These are phyloP conservation scores for Trypanosoma cruzi DNA, from an alignment of 208 protist genomes.

Conservation along the genomic window DNA sequence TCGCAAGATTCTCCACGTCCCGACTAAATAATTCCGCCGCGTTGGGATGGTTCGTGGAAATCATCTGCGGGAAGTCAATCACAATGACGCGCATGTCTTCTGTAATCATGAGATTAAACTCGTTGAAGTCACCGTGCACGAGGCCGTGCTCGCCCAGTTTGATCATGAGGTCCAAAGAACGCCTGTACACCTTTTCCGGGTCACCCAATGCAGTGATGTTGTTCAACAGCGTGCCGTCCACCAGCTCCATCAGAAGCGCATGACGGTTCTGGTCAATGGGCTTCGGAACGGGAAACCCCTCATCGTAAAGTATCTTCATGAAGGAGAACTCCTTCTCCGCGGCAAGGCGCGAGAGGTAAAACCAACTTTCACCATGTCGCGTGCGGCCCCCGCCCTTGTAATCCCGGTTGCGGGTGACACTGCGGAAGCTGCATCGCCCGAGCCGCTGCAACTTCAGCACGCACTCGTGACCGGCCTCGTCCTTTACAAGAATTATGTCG, in stretches of 20 bases:
- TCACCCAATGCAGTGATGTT: conserved; percentile 91
- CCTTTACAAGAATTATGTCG: conserved; percentile 94
- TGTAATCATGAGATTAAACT: conserved; percentile 99
- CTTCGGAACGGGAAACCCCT: conserved; percentile 95
- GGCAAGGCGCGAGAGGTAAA: conserved; percentile 98
- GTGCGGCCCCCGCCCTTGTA: conserved; percentile 91
- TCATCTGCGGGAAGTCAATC: conserved; percentile 99
- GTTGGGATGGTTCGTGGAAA: conserved; percentile 96
- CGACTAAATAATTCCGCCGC: conserved; percentile 96
- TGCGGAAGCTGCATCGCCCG: conserved; percentile 98
- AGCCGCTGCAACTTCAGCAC: conserved; percentile 96
- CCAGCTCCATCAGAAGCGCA: conserved; percentile 96
- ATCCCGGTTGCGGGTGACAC: conserved; percentile 97
- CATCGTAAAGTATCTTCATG: conserved; percentile 97
- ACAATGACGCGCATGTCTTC: conserved; percentile 94
- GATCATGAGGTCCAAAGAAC: conserved; percentile 94
- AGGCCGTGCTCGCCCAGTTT: conserved; percentile 95
- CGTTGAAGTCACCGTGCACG: conserved; percentile 99
- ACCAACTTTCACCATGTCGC: conserved; percentile 95
- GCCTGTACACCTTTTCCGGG: conserved; percentile 87
- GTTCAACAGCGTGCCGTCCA: conserved; percentile 94
- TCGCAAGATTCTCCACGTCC: conserved; percentile 97
- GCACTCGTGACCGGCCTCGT: conserved; percentile 82
- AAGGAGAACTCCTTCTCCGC: conserved; percentile 98
- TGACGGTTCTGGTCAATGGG: conserved; percentile 99